Base-by-base conservation (phyloP, 257 asterid genomes). In the Plectranthus barbatus region DNA sequence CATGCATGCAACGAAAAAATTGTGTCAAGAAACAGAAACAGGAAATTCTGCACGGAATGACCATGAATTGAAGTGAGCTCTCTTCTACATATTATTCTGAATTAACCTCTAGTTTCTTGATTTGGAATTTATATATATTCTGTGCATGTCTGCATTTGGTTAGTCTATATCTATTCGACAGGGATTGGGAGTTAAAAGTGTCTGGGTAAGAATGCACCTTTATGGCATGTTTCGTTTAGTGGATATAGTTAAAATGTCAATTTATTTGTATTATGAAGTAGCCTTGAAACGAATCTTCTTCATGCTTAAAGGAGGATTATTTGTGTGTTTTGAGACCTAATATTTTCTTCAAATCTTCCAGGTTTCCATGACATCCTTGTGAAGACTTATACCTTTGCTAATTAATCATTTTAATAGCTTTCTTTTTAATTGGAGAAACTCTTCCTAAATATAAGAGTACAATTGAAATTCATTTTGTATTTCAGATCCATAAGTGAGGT, bases 1-100 rank as follows among this genome's bases (percentile, higher is more conserved):
- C 72, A 90, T 93, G 99, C 84, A 56, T 58, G 77, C 79, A 15
- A 74, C 68, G 73, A 90, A 91, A 75, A 85, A 77, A 74, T 57
- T 66, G 56, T 77, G 94, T 68, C 81, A 62, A 66, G 81, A 26
- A 26, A n/a, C n/a, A 26, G 31, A 69, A 72, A 77, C 69, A 24
- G 79, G 68, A 55, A 36, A 46, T 63, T 67, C 64, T 64, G 68
- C 74, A 31, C 65, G 73, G 40, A 69, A 71, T 61, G 75, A 53
- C 70, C 62, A 65, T 54, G 92, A 80, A 72, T 69, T 31, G 73
- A 93, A 87, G 96, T 90, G 84, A 69, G 96, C 73, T 61, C 36
- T 75, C 52, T 57, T 77, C 51, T 13, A 50, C 55, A 47, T 23
- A 34, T 29, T 68, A 21, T 20, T 56, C 40, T 17, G 20, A 55